Conservation (phyloP, 768 basidiomycete species). For the Hydnomerulius pinastri region DNA sequence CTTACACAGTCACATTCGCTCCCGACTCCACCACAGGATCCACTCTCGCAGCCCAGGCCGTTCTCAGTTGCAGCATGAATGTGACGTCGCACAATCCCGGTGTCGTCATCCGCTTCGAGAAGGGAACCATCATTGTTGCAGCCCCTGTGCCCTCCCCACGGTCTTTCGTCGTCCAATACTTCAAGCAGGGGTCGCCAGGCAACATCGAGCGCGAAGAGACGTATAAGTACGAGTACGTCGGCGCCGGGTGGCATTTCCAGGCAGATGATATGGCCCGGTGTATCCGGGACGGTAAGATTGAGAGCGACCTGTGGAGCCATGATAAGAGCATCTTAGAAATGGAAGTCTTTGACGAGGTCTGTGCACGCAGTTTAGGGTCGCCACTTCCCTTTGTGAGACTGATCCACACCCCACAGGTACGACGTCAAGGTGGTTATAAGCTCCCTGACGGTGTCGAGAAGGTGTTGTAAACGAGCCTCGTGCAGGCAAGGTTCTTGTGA, state of each 20-base stretch:
- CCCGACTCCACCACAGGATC: constrained; percentile 21
- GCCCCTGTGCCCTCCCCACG: constrained; percentile 38
- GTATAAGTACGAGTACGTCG: constrained; percentile 31
- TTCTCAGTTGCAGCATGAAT: constrained; percentile 42
- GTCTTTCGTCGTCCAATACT: constrained; percentile 43
- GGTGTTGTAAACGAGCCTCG: constrained; percentile 15
- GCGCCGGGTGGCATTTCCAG: constrained; percentile 51
- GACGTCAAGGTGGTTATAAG: constrained; percentile 41
- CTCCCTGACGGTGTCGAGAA: constrained; percentile 43
- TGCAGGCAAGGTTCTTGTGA: background rate
- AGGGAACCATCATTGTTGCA: constrained; percentile 43
- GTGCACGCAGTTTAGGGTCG: constrained; percentile 6
- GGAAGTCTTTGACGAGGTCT: constrained; percentile 52
- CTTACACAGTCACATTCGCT: constrained; percentile 44
- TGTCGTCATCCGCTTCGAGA: constrained; percentile 43
- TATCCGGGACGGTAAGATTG: constrained; percentile 45
- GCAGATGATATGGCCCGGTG: constrained; percentile 53
- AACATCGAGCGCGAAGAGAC: constrained; percentile 37
- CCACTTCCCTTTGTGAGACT: background rate
- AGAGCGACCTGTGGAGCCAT: constrained; percentile 48
- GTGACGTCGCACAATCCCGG: constrained; percentile 29
- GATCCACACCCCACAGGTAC: constrained; percentile 24
- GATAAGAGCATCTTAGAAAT: constrained; percentile 52
- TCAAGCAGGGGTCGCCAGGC: constrained; percentile 33
- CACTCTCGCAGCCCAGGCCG: constrained; percentile 41